Evolutionary conservation across 495 filamentous ascomycete species (phyloP).

Genomic region (Hyaloscypha finlandica): DNA sequence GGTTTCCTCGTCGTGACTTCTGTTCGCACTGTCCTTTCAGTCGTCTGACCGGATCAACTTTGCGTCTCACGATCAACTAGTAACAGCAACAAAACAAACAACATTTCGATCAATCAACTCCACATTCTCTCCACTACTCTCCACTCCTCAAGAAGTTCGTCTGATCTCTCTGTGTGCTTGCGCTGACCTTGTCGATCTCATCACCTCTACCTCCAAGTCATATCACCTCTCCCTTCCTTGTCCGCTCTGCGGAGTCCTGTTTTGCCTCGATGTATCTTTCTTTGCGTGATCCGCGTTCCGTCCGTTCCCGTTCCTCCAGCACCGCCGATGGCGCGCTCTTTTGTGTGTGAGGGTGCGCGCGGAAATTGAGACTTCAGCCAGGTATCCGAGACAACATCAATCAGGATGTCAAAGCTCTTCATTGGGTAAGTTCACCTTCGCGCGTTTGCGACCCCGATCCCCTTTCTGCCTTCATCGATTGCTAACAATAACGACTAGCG

Average conservation of each 20-base stretch:
- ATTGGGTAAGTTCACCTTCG: slow-evolving; percentile 69
- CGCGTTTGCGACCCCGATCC: slow-evolving; percentile 20
- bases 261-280: slow-evolving; percentile 38
- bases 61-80: slow-evolving; percentile 28
- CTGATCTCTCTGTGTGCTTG: slow-evolving; percentile 33
- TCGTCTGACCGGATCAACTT: slow-evolving; percentile 28
- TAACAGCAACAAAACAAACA: slow-evolving; percentile 1
- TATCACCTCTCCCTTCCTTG: slow-evolving; percentile 29
- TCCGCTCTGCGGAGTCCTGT: slow-evolving; percentile 34
- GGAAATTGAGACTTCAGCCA: slow-evolving; percentile 40
- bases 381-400: slow-evolving; percentile 29
- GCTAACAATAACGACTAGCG: slow-evolving; percentile 54
- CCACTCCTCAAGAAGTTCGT: slow-evolving; percentile 35
- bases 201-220: slow-evolving; percentile 20
- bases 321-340: slow-evolving; percentile 32
- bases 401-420: slow-evolving; percentile 84
- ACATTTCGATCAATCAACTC: not conserved
- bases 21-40: slow-evolving; percentile 35
- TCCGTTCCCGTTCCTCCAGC: slow-evolving; percentile 30
- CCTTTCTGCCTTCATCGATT: slow-evolving; percentile 10
- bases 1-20: slow-evolving; percentile 14
- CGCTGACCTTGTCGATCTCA: slow-evolving; percentile 33
- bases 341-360: slow-evolving; percentile 32
- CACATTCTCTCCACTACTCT: slow-evolving; percentile 20
- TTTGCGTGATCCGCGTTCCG: slow-evolving; percentile 33